Percentiles rank a stretch among this genome's conserved stretches.
Conservation (phyloP, 176 grass and related monocot species). For the Chloris gayana region DNA sequence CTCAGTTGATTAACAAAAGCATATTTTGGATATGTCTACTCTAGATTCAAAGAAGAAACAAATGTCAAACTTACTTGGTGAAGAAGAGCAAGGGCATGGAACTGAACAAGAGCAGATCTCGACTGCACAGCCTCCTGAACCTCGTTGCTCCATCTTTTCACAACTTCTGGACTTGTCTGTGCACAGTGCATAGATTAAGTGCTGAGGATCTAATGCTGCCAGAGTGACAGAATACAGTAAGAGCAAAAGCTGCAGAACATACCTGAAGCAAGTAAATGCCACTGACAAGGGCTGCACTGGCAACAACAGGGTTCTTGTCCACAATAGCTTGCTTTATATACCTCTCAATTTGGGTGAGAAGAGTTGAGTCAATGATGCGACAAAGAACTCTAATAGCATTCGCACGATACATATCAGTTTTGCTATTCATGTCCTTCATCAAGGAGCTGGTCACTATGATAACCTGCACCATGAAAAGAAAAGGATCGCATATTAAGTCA, state of each 20-base stretch:
- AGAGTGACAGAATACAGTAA: conserved; percentile 19
- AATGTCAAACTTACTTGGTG: conserved; percentile 68
- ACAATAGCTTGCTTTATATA: conserved; percentile 98
- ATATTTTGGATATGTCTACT: background rate
- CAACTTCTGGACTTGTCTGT: conserved; percentile 92
- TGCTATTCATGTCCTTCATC: conserved; percentile 99
- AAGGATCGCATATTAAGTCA: conserved; percentile 27
- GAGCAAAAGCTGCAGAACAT: conserved; percentile 9
- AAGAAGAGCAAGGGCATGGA: conserved; percentile 96
- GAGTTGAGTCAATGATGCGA: conserved; percentile 88
- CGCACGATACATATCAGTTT: conserved; percentile 96
- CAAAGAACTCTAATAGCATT: conserved; percentile 98
- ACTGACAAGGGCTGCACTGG: conserved; percentile 96
- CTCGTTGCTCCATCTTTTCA: conserved; percentile 99
- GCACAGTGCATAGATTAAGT: conserved; percentile 34
- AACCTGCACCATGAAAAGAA: conserved; percentile 57
- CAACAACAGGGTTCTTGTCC: conserved; percentile 98
- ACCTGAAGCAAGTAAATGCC: conserved; percentile 98
- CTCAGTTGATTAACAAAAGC: background rate
- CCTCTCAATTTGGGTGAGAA: conserved; percentile 98
- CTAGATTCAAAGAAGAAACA: conserved; percentile 14
- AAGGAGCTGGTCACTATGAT: conserved; percentile 99
- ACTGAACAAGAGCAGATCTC: conserved; percentile 91
- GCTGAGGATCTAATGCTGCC: background rate
- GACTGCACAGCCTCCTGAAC: conserved; percentile 99